These are phyloP conservation scores for Aureobasidium sp. DNA, from an alignment of 2,329 filamentous ascomycete genomes.

Conservation along the genomic window DNA sequence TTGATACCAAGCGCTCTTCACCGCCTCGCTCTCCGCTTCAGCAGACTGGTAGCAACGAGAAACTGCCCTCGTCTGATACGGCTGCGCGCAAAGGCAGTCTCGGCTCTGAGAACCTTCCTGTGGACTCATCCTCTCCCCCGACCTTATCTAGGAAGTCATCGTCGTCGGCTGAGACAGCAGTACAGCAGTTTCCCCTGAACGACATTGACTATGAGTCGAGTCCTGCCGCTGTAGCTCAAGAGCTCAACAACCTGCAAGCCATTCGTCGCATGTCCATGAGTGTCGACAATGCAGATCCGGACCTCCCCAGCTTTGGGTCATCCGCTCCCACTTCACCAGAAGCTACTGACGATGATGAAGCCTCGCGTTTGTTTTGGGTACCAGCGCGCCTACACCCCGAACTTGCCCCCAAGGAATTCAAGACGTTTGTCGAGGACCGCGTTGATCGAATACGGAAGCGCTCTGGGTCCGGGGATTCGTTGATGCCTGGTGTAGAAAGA, in stretches of 20 bases:
- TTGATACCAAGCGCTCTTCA: slow-evolving; percentile 20
- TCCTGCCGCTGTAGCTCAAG: slow-evolving; percentile 81
- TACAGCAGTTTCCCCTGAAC: slow-evolving; percentile 59
- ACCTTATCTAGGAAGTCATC: slow-evolving; percentile 30
- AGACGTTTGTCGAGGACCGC: slow-evolving; percentile 88
- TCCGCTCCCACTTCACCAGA: slow-evolving; percentile 59
- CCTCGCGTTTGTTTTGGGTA: slow-evolving; percentile 88
- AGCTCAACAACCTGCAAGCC: slow-evolving; percentile 86
- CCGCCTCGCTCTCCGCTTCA: slow-evolving; percentile 25
- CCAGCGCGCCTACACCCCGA: slow-evolving; percentile 91
- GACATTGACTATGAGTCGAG: slow-evolving; percentile 86
- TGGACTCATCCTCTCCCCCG: slow-evolving; percentile 29
- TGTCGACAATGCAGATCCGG: slow-evolving; percentile 63
- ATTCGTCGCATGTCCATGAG: slow-evolving; percentile 93
- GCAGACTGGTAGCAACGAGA: slow-evolving; percentile 31
- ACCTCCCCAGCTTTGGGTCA: slow-evolving; percentile 65
- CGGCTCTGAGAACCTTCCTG: slow-evolving; percentile 16
- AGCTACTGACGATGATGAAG: slow-evolving; percentile 75
- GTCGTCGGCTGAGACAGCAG: slow-evolving; percentile 30
- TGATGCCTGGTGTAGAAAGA: slow-evolving; percentile 54
- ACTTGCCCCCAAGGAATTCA: slow-evolving; percentile 91
- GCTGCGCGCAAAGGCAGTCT: slow-evolving; percentile 16
- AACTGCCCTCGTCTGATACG: slow-evolving; percentile 19
- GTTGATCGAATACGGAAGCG: slow-evolving; percentile 82
- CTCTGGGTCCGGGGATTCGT: slow-evolving; percentile 59